Conservation (phyloP, 345 rosid species). For the Citropsis articulata region DNA sequence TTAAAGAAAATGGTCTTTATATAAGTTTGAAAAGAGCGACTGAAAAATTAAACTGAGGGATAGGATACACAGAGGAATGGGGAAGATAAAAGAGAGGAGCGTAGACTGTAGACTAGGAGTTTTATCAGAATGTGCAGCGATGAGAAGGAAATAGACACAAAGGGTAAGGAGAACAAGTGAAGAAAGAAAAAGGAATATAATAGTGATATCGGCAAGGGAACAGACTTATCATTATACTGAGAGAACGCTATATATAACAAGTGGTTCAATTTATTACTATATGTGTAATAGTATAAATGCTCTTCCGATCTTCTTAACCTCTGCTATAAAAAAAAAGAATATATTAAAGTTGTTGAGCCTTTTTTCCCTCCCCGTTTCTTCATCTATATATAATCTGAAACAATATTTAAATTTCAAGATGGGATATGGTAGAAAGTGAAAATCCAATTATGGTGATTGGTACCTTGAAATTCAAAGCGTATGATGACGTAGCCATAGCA, state of each 20-base stretch:
- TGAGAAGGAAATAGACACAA: slow-evolving; percentile 10
- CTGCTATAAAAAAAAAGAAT: not conserved
- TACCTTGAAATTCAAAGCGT: not conserved
- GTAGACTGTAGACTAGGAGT: slow-evolving; percentile 32
- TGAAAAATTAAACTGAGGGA: too few relatives aligned
- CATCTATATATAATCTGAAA: not conserved
- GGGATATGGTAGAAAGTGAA: not conserved
- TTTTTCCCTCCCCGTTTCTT: not conserved
- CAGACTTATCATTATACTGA: slow-evolving; percentile 14
- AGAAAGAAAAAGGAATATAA: slow-evolving; percentile 4
- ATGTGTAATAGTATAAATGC: not conserved
- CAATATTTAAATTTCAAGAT: not conserved
- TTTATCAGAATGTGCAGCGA: slow-evolving; percentile 45
- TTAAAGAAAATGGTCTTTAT: too few relatives aligned
- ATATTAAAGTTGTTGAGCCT: slow-evolving; percentile 17
- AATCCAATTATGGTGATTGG: not conserved
- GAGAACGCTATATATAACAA: slow-evolving; percentile 21
- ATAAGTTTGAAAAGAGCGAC: too few relatives aligned
- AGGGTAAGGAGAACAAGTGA: slow-evolving; percentile 17
- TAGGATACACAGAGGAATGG: slow-evolving; percentile 38
- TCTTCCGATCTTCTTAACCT: not conserved
- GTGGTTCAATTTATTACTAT: slow-evolving; percentile 11
- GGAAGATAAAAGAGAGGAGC: slow-evolving; percentile 31
- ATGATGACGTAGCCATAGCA: not conserved
- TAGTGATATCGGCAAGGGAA: slow-evolving; percentile 43